Conservation (phyloP, 2,329 filamentous ascomycete species). For the Diaporthe destruens region DNA sequence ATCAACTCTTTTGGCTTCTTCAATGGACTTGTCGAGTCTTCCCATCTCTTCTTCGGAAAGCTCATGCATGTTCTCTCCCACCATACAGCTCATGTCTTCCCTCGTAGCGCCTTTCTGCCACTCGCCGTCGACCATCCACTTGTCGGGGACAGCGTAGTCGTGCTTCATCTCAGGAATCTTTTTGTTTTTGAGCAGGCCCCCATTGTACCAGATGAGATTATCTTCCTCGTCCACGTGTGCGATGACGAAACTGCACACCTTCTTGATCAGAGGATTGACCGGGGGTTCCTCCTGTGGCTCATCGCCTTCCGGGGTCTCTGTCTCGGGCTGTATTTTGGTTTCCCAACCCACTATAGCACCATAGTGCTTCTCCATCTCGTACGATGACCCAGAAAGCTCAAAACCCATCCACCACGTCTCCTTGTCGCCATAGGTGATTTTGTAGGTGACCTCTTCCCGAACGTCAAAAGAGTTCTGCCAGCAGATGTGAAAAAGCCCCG, state of each 20-base stretch:
- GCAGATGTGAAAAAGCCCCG: slow-evolving; percentile 56
- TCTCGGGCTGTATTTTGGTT: not conserved
- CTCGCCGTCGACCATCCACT: slow-evolving; percentile 56
- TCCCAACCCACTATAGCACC: slow-evolving; percentile 56
- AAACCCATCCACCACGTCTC: slow-evolving; percentile 61
- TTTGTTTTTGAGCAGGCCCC: slow-evolving; percentile 58
- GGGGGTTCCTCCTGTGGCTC: not conserved
- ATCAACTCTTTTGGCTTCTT: slow-evolving; percentile 44
- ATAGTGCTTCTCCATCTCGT: slow-evolving; percentile 57
- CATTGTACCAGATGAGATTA: slow-evolving; percentile 58
- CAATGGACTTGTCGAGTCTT: slow-evolving; percentile 41
- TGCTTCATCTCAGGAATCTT: slow-evolving; percentile 44
- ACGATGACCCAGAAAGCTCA: slow-evolving; percentile 54
- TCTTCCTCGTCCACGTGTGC: slow-evolving; percentile 56
- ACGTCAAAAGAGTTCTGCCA: slow-evolving; percentile 59
- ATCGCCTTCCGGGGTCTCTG: not conserved
- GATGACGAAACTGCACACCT: slow-evolving; percentile 57
- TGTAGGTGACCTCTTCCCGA: slow-evolving; percentile 56
- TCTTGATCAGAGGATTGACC: not conserved
- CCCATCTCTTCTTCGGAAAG: slow-evolving; percentile 36
- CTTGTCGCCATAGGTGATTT: slow-evolving; percentile 59
- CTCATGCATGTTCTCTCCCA: slow-evolving; percentile 30
- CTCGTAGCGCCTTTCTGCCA: slow-evolving; percentile 53
- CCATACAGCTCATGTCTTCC: slow-evolving; percentile 56
- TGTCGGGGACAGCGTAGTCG: slow-evolving; percentile 52